These are phyloP conservation scores for Cladophialophora chaetospira DNA, from an alignment of 2,329 filamentous ascomycete genomes.

Conservation along the genomic window DNA sequence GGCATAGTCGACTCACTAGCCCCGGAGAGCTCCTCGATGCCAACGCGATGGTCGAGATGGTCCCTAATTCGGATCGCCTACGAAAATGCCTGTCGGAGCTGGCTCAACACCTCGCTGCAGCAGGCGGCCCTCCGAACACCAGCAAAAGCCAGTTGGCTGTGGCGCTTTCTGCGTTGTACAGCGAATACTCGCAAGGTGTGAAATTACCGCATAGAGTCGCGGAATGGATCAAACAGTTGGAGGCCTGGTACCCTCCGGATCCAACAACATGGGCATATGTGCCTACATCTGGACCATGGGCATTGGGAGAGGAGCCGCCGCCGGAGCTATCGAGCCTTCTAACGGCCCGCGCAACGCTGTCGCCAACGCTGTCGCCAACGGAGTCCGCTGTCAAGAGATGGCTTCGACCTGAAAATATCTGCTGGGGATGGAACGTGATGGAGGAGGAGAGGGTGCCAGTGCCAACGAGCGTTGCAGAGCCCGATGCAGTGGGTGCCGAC, in stretches of 20 bases:
- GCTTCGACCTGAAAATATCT: conserved; percentile 34
- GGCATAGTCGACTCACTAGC: conserved; percentile 24
- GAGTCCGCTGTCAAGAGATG: conserved; percentile 25
- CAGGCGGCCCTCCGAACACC: not conserved
- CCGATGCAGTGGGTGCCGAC: not conserved
- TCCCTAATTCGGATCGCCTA: conserved; percentile 18
- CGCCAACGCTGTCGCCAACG: conserved; percentile 13
- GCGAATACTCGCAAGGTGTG: conserved; percentile 25
- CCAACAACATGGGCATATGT: conserved; percentile 37
- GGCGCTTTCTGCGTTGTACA: conserved; percentile 30
- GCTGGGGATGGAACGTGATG: conserved; percentile 47
- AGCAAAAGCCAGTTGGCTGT: conserved; percentile 28
- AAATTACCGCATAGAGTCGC: conserved; percentile 39
- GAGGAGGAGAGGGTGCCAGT: conserved; percentile 40
- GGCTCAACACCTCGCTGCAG: conserved; percentile 7
- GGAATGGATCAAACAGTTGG: conserved; percentile 38
- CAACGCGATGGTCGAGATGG: conserved; percentile 23
- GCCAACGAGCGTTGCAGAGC: conserved; percentile 17
- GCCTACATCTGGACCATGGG: conserved; percentile 29
- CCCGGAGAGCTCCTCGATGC: conserved; percentile 27
- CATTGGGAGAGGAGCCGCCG: conserved; percentile 30
- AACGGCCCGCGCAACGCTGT: conserved; percentile 18
- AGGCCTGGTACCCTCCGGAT: conserved; percentile 34
- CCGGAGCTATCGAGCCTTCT: conserved; percentile 28
- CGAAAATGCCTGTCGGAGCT: conserved; percentile 18